Evolutionary conservation across 208 protist species (phyloP), one percentile per base, ranked within the genome.

Genomic region (Leishmania major): DNA sequence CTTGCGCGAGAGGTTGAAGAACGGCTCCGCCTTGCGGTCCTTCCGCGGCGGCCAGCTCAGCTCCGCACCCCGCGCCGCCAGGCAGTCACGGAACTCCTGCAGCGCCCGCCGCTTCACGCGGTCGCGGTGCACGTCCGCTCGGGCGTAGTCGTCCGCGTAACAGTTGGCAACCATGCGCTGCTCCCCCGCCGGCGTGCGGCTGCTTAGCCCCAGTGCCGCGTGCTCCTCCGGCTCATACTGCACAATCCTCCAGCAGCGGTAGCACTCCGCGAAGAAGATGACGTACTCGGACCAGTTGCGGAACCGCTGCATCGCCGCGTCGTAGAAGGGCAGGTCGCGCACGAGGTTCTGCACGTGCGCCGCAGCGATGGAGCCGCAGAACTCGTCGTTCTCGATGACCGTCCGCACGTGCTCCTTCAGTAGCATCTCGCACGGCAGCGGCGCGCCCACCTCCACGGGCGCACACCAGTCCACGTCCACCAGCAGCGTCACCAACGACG

Each of bases 341-440:
- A 95, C 92, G 43, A 91, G 79, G 80, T 97, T 97, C 70, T 95
- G 92, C 17, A 95, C 74, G 84, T 95, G 89, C 57, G 90, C 89
- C 17, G 88, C 87, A 0, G 88, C 79, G 45, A 96, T 74, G 22
- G 90, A 95, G 28, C 91, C 93, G 66, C 89, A 90, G 78, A 89
- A 90, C 62, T 90, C 89, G 77, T 97, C 91, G 78, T 90, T 90
- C n/a, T 93, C 92, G 66, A 97, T 60, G 49, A 97, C 87, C 10
- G 80, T 83, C 45, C 86, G 84, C 19, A 95, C 85, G 64, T 95
- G 89, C 79, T 95, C 88, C 70, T 89, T 92, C 79, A 97, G 84
- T 57, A 95, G 86, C 80, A 94, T 86, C 80, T 94, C 92, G 10
- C 84, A 84, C 74, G 90, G 89, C 71, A 70, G 87, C 2, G 91